Base-by-base conservation (phyloP, 306 rosid species). In the Cucumis sativus region DNA sequence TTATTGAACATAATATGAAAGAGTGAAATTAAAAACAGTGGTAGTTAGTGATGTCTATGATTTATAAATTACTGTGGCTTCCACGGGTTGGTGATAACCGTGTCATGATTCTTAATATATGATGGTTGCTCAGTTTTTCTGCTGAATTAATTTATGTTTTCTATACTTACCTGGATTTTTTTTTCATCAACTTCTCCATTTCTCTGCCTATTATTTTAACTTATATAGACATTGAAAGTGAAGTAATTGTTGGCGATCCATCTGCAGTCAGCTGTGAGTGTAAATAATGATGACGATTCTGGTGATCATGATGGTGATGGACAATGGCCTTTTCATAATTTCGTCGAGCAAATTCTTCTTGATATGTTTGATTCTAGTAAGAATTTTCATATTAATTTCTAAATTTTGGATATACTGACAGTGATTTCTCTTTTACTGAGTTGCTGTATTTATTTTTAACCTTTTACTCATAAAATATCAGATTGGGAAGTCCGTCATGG, bases 401-500 rank as follows among this genome's bases (percentile, higher is more conserved):
- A 51, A 18, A 41, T 66, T 20, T 43, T 58, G 33, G 41, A 10
- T 79, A 17, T 43, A 30, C 51, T 21, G 51, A 57, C 45, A 12
- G 18, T 71, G 6, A 8, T 65, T 9, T 43, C 14, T 43, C 58
- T 43, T 47, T 14, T 78, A 58, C 37, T 30, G 76, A 57, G 45
- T 37, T 76, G 17, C 58, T 39, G 47, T 71, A 68, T 55, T 37
- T 76, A 61, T 21, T 74, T 61, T 74, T 61, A 51, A 3, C 52
- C 55, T 73, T 79, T 71, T 84, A 30, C 70, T 80, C 67, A 12
- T 86, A 30, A 74, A 39, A 67, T 79, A 56, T 68, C 84, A 95
- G 98, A 88, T 81, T 95, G 98, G 98, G 98, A 92, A 86, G 77
- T 95, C 41, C 97, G 97, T 51, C 98, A 95, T 88, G 98, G 98